Conservation (phyloP, 371 early-diverging fungal genomes). For the Saksenaea vasiformis region DNA sequence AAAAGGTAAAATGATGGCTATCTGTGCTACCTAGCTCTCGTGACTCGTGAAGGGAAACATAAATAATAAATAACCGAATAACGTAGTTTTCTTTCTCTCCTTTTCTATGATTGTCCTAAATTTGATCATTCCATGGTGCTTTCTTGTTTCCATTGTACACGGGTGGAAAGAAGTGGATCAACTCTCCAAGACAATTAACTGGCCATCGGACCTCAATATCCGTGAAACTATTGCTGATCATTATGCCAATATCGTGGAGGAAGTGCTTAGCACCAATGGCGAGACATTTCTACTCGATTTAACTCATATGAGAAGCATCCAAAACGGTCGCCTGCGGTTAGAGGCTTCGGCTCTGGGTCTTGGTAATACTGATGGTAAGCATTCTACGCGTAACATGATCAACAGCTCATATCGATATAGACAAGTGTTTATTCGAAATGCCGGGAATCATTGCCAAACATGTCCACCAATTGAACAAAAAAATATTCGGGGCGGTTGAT, state of each 20-base stretch:
- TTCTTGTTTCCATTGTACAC: neutral
- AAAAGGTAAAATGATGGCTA: neutral
- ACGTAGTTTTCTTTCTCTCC: neutral
- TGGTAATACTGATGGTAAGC: conserved; percentile 17
- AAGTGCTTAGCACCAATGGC: conserved; percentile 31
- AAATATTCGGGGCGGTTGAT: conserved; percentile 8
- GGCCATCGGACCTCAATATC: conserved; percentile 12
- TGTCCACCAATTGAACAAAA: conserved; percentile 13
- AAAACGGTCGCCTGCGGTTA: neutral
- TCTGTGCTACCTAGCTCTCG: neutral
- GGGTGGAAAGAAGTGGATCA: neutral
- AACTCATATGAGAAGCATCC: conserved; percentile 18
- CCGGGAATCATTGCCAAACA: conserved; percentile 24
- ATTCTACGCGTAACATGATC: neutral
- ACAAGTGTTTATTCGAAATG: conserved; percentile 15
- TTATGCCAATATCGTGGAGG: conserved; percentile 36
- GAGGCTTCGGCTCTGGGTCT: conserved; percentile 19
- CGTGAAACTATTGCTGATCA: conserved; percentile 18
- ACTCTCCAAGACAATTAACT: conserved; percentile 2
- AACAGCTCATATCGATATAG: conserved; percentile 1
- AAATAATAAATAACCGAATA: too few species aligned
- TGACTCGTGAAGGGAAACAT: neutral
- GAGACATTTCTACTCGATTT: conserved; percentile 32
- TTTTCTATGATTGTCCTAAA: neutral
- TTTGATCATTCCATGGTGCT: neutral